These are phyloP conservation scores for Aspergillus melleus DNA, from an alignment of 2,329 filamentous ascomycete species.

Conservation along the genomic window DNA sequence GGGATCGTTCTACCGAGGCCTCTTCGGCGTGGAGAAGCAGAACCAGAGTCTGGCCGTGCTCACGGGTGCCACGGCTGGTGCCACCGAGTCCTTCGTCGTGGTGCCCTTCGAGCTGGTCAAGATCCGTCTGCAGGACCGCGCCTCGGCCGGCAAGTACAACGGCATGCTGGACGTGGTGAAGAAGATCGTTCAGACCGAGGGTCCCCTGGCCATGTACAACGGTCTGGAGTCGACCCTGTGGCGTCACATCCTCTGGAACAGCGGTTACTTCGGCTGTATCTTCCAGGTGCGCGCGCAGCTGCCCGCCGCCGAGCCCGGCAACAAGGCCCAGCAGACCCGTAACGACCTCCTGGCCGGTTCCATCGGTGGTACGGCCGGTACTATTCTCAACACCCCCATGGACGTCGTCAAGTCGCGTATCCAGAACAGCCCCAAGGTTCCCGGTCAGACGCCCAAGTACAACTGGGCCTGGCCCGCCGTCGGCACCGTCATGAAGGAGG, in stretches of 20 bases:
- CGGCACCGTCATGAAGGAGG: conserved; percentile 84
- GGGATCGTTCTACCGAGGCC: conserved; percentile 88
- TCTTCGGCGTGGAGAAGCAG: conserved; percentile 84
- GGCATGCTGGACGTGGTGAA: conserved; percentile 54
- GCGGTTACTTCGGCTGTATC: conserved; percentile 96
- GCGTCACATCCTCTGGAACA: conserved; percentile 93
- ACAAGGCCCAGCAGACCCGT: conserved; percentile 75
- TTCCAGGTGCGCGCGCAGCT: conserved; percentile 90
- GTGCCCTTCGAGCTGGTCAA: conserved; percentile 98
- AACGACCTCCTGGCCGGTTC: conserved; percentile 88
- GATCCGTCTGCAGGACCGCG: conserved; percentile 95
- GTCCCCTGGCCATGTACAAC: conserved; percentile 87
- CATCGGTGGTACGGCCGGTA: conserved; percentile 86
- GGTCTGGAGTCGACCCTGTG: conserved; percentile 95
- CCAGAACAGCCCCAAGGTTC: conserved; percentile 83
- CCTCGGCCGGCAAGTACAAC: conserved; percentile 74
- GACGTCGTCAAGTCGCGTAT: conserved; percentile 98
- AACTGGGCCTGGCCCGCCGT: conserved; percentile 96
- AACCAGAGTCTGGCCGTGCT: conserved; percentile 88
- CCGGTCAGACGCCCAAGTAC: conserved; percentile 87
- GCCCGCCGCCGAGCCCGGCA: conserved; percentile 67
- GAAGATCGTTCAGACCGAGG: conserved; percentile 78
- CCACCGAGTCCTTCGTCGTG: conserved; percentile 94
- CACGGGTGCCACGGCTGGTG: conserved; percentile 91
- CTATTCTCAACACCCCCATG: conserved; percentile 90